These are phyloP conservation scores for Penicillium decumbens DNA, from an alignment of 2,329 filamentous ascomycete species.

Conservation along the genomic window DNA sequence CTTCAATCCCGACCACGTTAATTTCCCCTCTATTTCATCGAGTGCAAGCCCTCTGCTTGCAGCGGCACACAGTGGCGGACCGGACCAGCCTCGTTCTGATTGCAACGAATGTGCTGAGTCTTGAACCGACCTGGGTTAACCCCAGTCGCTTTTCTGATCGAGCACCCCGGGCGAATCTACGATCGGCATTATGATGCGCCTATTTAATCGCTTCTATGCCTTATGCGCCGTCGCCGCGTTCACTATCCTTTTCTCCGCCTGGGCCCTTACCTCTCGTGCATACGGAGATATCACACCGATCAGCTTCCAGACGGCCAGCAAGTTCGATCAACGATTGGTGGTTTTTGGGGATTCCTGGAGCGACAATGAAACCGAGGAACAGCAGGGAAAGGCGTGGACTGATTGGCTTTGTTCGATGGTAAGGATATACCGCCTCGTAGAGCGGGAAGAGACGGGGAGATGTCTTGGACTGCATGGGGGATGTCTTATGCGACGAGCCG, in stretches of 20 bases:
- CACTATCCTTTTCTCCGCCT: slow-evolving; percentile 29
- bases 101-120: neutral
- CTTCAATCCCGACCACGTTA: neutral
- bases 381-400: slow-evolving; percentile 31
- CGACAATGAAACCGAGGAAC: slow-evolving; percentile 29
- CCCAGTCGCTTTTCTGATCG: neutral
- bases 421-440: slow-evolving; percentile 6
- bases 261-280: slow-evolving; percentile 25
- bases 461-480: neutral
- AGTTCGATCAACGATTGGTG: slow-evolving; percentile 31
- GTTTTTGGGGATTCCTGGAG: slow-evolving; percentile 42
- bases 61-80: neutral
- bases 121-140: neutral
- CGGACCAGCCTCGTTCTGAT: neutral
- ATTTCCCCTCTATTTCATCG: neutral
- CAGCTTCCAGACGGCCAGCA: slow-evolving; percentile 17
- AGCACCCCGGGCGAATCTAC: neutral
- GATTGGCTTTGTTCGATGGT: slow-evolving; percentile 38
- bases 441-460: neutral
- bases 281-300: slow-evolving; percentile 19
- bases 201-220: slow-evolving; percentile 31
- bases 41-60: neutral
- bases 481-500: neutral
- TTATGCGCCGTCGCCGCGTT: slow-evolving; percentile 29
- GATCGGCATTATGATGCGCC: slow-evolving; percentile 19